Conservation (phyloP, 768 basidiomycete genomes). For the Boletus huronensis region DNA sequence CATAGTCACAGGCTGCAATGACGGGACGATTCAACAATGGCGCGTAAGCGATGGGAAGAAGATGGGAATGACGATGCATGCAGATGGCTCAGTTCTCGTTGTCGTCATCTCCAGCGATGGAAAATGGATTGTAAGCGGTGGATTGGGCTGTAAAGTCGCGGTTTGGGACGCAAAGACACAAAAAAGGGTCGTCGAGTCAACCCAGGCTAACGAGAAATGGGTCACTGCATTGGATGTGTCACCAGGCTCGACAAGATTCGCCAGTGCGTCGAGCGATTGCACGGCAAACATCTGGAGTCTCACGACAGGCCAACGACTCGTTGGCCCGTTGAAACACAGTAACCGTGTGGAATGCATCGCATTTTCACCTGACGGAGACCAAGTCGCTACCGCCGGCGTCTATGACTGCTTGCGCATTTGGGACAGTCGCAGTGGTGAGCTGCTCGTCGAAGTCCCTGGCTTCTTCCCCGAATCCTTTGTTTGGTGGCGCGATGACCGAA, state of each 20-base stretch:
- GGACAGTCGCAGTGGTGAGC: slow-evolving; percentile 6
- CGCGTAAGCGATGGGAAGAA: slow-evolving; percentile 6
- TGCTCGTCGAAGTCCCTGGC: neutral
- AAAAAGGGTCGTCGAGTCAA: neutral
- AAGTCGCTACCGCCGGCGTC: slow-evolving; percentile 7
- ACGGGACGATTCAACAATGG: slow-evolving; percentile 14
- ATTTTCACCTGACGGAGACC: slow-evolving; percentile 17
- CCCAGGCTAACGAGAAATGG: neutral
- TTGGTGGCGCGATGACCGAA: slow-evolving; percentile 17
- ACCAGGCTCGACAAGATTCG: slow-evolving; percentile 15
- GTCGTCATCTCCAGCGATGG: slow-evolving; percentile 12
- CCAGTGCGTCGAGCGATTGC: slow-evolving; percentile 8
- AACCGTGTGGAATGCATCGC: slow-evolving; percentile 8
- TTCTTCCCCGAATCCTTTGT: slow-evolving; percentile 14
- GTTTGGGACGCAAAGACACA: slow-evolving; percentile 14
- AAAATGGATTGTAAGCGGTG: slow-evolving; percentile 17
- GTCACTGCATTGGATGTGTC: slow-evolving; percentile 13
- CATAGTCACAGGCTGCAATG: slow-evolving; percentile 10
- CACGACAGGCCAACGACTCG: slow-evolving; percentile 8
- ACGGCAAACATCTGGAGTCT: slow-evolving; percentile 11
- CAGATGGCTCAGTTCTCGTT: slow-evolving; percentile 4
- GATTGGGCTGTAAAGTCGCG: slow-evolving; percentile 1
- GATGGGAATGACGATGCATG: slow-evolving; percentile 8
- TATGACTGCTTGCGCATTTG: slow-evolving; percentile 12
- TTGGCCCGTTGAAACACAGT: slow-evolving; percentile 12